Percentiles rank a stretch among this genome's conserved stretches.
Evolutionary conservation across 208 protist species (phyloP).

Genomic region (Lotmaria passim): DNA sequence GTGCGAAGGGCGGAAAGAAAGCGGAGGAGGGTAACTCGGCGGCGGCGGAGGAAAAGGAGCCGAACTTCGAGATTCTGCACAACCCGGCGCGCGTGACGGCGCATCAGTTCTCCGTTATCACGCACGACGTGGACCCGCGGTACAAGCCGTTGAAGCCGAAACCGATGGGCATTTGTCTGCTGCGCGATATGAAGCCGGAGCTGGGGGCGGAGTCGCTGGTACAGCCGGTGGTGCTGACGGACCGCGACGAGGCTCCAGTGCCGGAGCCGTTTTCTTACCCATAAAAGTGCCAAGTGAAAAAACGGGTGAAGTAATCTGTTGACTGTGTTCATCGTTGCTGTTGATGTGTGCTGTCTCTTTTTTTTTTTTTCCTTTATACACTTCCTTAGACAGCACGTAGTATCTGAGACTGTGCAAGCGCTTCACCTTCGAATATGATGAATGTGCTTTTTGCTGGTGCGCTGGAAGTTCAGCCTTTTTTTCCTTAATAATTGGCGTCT

Average conservation of each 20-base stretch:
- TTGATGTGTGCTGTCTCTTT: not conserved
- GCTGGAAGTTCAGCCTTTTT: no score
- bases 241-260: conserved; percentile 58
- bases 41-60: conserved; percentile 44
- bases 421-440: no score
- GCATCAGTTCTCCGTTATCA: conserved; percentile 72
- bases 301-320: not conserved
- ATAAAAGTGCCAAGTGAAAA: conserved; percentile 26
- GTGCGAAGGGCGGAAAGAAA: conserved; percentile 9
- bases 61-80: conserved; percentile 64
- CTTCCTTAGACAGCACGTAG: no score
- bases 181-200: conserved; percentile 74
- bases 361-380: not conserved
- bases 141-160: conserved; percentile 79
- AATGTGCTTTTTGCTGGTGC: no score
- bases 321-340: not conserved
- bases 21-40: not conserved
- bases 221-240: conserved; percentile 47
- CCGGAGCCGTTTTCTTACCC: conserved; percentile 87
- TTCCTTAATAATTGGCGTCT: no score
- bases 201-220: conserved; percentile 59
- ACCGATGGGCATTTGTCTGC: conserved; percentile 77
- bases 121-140: conserved; percentile 68
- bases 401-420: no score
- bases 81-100: conserved; percentile 86